Percentiles rank a stretch among this genome's conserved stretches.
Conservation (phyloP, 2,329 filamentous ascomycete genomes). For the Xylaria sp. region DNA sequence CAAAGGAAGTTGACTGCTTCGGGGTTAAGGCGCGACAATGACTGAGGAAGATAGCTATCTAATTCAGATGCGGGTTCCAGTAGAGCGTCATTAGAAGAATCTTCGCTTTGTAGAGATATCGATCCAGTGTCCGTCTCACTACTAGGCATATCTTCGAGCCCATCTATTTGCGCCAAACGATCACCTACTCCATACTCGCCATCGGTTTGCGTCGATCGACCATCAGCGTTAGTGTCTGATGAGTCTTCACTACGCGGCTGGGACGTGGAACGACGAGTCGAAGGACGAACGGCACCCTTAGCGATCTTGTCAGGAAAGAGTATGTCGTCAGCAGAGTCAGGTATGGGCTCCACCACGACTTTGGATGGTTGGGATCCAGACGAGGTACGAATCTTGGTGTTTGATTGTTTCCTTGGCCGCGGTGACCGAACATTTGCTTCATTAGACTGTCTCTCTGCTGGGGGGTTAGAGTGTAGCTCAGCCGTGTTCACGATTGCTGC, state of each 20-base stretch:
- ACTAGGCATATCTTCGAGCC: slow-evolving; percentile 43
- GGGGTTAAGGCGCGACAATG: slow-evolving; percentile 63
- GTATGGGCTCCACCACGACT: slow-evolving; percentile 41
- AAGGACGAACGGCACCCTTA: slow-evolving; percentile 41
- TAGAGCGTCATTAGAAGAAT: slow-evolving; percentile 35
- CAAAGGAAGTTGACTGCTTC: slow-evolving; percentile 70
- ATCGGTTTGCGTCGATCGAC: slow-evolving; percentile 33
- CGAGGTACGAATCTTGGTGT: slow-evolving; percentile 47
- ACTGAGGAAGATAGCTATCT: slow-evolving; percentile 64
- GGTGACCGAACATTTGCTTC: slow-evolving; percentile 35
- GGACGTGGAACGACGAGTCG: slow-evolving; percentile 41
- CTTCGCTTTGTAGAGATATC: slow-evolving; percentile 40
- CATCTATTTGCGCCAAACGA: slow-evolving; percentile 40
- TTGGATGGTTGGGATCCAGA: slow-evolving; percentile 44
- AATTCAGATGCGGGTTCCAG: slow-evolving; percentile 42
- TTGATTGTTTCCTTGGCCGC: slow-evolving; percentile 47
- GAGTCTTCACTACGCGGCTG: slow-evolving; percentile 40
- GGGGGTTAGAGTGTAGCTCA: slow-evolving; percentile 26
- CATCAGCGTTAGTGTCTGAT: slow-evolving; percentile 35
- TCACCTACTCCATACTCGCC: slow-evolving; percentile 31
- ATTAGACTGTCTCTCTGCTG: slow-evolving; percentile 26
- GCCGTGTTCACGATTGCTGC: slow-evolving; percentile 34
- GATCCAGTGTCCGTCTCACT: slow-evolving; percentile 39
- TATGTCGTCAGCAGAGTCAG: slow-evolving; percentile 41
- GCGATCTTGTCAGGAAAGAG: slow-evolving; percentile 43